Base-by-base conservation (phyloP, 1,284 basidiomycete genomes). In the Crepidotus sp. region DNA sequence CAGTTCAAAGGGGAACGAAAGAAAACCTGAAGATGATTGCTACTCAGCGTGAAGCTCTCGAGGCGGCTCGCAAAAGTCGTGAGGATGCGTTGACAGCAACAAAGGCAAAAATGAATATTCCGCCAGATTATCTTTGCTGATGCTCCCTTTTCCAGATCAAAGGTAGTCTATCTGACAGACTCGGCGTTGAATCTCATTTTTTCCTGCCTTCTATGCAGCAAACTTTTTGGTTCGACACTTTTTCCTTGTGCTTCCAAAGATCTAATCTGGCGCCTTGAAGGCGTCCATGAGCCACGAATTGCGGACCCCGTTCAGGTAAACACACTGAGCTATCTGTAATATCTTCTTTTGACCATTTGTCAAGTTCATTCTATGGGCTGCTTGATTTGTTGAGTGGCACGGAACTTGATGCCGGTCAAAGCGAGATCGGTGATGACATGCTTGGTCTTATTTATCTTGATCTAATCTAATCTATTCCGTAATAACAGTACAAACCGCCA, bases 221-320 rank as follows among this genome's bases (percentile, higher is more conserved):
- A 82, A 82, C 53, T 83, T 83, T 55, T 59, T 83, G 48, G 17
- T 24, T 2, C 18, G n/a, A 5, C 11, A 2, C 5, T 35, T 14
- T 9, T n/a, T 17, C 13, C 15, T 13, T 10, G 31, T 14, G 14
- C 18, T n/a, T n/a, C n/a, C n/a, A n/a, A 9, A 8, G 4, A 32
- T 14, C 31, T 15, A 7, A 21, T 10, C 26, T 24, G n/a, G 14
- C n/a, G 15, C n/a, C 1, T 15, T 31, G 4, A 3, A 31, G 30
- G 80, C 80, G 6, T 82, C 78, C 6, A 83, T 83, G 80, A 80
- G 77, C 52, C 80, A 83, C 49, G 80, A 83, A 57, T 61, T 83
- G 42, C 67, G 80, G 36, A 83, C 80, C 1, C 80, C 80, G 1
- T 83, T 83, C 59, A 81, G 33, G 33, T 22, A 8, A 21, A 19